phyloP scores from a whole-genome alignment of 163 green algal species.

The Scenedesmus sp. region DNA sequence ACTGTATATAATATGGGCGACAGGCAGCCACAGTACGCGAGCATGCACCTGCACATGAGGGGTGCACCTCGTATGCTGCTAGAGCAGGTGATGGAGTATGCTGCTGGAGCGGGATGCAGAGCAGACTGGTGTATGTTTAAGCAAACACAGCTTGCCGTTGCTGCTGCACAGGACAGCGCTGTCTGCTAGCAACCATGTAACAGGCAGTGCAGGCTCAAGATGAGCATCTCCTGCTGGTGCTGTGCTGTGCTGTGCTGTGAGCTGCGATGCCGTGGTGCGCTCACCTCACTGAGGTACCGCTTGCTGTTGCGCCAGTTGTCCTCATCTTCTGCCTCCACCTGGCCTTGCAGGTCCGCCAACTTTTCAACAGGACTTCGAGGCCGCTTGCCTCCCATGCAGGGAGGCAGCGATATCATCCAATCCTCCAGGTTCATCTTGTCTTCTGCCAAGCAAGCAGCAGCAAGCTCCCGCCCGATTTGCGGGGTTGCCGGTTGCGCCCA shows the following conservation, averaged over 20 bases:
- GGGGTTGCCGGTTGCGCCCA: neutral
- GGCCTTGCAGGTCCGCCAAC: constrained; percentile 26
- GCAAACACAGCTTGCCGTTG: neutral
- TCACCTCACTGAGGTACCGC: constrained; percentile 42
- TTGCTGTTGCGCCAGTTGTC: constrained; percentile 48
- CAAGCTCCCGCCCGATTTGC: constrained; percentile 3
- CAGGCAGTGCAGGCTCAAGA: neutral
- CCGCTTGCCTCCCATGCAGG: constrained; percentile 16
- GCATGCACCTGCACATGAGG: neutral
- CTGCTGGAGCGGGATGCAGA: neutral
- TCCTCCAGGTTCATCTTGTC: constrained; percentile 12
- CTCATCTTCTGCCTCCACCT: constrained; percentile 14
- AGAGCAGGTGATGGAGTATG: neutral
- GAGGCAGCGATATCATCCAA: neutral
- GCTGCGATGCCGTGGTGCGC: neutral
- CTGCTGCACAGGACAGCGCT: neutral
- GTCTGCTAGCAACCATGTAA: neutral
- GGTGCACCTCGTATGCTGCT: neutral
- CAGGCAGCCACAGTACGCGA: neutral
- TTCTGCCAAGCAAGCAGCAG: neutral
- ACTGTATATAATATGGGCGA: neutral
- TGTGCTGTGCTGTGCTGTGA: neutral
- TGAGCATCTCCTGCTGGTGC: neutral
- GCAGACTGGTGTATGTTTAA: neutral
- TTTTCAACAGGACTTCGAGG: constrained; percentile 37